Conservation (phyloP, 805 yeast species). For the Lachancea quebecensis region DNA sequence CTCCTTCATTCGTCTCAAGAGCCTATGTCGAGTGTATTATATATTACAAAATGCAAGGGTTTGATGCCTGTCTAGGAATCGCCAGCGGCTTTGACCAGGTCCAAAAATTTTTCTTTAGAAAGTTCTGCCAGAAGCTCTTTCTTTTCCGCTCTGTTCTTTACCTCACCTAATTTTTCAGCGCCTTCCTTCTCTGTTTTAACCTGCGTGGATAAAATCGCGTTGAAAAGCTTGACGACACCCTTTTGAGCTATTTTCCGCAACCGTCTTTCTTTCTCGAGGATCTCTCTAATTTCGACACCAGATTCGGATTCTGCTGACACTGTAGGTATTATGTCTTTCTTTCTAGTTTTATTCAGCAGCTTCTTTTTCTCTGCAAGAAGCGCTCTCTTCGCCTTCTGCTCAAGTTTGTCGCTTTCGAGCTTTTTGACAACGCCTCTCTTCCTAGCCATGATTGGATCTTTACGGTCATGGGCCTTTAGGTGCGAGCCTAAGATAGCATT, state of each 20-base stretch:
- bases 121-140: constrained; percentile 60
- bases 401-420: constrained; percentile 74
- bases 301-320: constrained; percentile 45
- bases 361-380: constrained; percentile 65
- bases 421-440: constrained; percentile 63
- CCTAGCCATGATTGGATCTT: constrained; percentile 87
- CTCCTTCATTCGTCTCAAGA: too few relatives aligned
- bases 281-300: constrained; percentile 39
- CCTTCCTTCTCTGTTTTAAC: constrained; percentile 48
- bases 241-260: constrained; percentile 77
- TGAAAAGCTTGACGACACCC: constrained; percentile 80
- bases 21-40: constrained; percentile 1
- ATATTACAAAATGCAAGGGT: constrained; percentile 9
- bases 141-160: constrained; percentile 42
- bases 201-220: constrained; percentile 78
- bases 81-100: constrained; percentile 77
- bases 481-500: constrained; percentile 77
- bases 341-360: constrained; percentile 58
- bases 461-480: constrained; percentile 81
- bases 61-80: constrained; percentile 20
- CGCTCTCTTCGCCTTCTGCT: constrained; percentile 71
- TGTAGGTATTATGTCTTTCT: constrained; percentile 58
- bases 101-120: constrained; percentile 84
- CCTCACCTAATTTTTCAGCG: constrained; percentile 37
- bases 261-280: constrained; percentile 59